phyloP scores from a whole-genome alignment of 768 basidiomycete species.

The Macrolepiota fuliginosa region DNA sequence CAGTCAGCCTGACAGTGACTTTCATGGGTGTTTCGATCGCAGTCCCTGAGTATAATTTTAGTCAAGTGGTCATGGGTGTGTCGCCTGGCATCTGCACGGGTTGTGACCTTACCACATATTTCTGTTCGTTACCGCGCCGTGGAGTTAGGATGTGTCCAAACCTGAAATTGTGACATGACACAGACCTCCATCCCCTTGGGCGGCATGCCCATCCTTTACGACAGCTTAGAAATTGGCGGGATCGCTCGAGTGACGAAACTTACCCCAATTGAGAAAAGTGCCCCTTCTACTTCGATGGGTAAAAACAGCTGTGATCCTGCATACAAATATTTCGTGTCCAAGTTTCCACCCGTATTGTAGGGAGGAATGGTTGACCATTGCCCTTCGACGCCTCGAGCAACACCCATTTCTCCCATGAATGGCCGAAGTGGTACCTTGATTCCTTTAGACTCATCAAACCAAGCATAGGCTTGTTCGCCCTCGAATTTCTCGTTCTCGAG shows the following conservation, averaged over 20 bases:
- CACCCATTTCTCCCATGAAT: slow-evolving; percentile 66
- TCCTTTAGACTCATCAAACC: slow-evolving; percentile 45
- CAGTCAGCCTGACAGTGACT: slow-evolving; percentile 51
- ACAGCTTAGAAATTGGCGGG: neutral
- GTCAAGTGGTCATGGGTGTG: neutral
- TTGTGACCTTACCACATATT: slow-evolving; percentile 48
- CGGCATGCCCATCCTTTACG: slow-evolving; percentile 62
- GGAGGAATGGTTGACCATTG: slow-evolving; percentile 63
- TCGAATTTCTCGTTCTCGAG: slow-evolving; percentile 34
- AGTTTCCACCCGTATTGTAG: slow-evolving; percentile 58
- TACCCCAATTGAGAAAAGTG: slow-evolving; percentile 60
- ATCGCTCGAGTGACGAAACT: slow-evolving; percentile 16
- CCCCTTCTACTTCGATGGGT: slow-evolving; percentile 59
- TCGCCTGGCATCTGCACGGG: neutral
- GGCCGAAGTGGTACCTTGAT: slow-evolving; percentile 53
- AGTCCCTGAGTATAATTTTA: slow-evolving; percentile 37
- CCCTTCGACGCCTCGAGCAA: slow-evolving; percentile 48
- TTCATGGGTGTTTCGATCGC: slow-evolving; percentile 66
- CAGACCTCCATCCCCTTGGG: slow-evolving; percentile 65
- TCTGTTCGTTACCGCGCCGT: slow-evolving; percentile 30
- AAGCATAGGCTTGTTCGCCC: slow-evolving; percentile 30
- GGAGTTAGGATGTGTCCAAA: neutral
- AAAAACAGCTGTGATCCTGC: slow-evolving; percentile 57
- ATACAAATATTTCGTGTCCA: slow-evolving; percentile 56
- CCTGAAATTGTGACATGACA: neutral